A percentile compares a stretch with the other conserved stretches of the same genome.
These are phyloP conservation scores for Lathyrus tuberosus DNA, from an alignment of 306 rosid genomes.

Conservation along the genomic window DNA sequence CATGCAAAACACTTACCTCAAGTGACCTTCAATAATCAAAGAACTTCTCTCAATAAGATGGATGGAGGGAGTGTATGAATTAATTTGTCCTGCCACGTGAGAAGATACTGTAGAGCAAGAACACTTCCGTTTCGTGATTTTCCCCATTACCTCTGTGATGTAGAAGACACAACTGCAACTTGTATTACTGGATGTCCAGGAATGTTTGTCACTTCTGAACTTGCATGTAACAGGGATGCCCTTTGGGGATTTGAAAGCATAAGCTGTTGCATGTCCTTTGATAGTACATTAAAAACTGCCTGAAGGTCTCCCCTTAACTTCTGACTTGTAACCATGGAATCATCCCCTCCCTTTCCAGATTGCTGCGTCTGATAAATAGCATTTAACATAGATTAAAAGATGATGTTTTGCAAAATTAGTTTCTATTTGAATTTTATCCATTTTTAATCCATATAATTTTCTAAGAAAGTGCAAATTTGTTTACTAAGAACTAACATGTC, in stretches of 20 bases:
- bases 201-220: conserved; percentile 27
- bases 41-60: conserved; percentile 29
- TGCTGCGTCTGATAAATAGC: conserved; percentile 36
- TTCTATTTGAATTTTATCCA: neutral
- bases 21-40: conserved; percentile 22
- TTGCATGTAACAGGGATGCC: conserved; percentile 38
- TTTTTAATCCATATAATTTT: neutral
- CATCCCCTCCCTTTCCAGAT: conserved; percentile 37
- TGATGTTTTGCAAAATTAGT: neutral
- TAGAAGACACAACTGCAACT: conserved; percentile 30
- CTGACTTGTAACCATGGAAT: conserved; percentile 30
- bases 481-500: neutral
- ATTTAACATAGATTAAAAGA: neutral
- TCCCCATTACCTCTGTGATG: conserved; percentile 26
- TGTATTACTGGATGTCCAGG: conserved; percentile 37
- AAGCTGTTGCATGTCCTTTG: conserved; percentile 41
- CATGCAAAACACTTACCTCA: conserved; percentile 13
- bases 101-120: conserved; percentile 2
- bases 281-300: conserved; percentile 37
- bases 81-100: conserved; percentile 16
- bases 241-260: conserved; percentile 44
- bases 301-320: conserved; percentile 39
- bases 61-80: neutral
- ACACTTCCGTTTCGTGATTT: neutral
- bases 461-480: neutral